Conservation (phyloP, 2,329 filamentous ascomycete genomes). For the Drechslera avenae region DNA sequence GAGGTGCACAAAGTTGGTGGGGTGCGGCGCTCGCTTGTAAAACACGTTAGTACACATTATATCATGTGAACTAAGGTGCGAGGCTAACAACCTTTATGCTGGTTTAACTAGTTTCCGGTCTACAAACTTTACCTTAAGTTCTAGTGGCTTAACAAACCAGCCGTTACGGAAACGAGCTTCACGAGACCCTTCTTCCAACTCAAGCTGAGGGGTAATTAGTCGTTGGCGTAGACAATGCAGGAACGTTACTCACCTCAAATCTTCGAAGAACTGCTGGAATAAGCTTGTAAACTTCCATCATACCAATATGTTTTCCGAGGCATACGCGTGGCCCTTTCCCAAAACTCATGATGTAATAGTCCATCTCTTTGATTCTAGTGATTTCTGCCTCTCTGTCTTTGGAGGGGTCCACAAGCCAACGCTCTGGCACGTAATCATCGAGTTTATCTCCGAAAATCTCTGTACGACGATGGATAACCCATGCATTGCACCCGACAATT, state of each 20-base stretch:
- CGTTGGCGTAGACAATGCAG: no score
- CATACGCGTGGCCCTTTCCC: slow-evolving; percentile 21
- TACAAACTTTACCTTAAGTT: no score
- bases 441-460: slow-evolving; percentile 15
- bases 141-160: no score
- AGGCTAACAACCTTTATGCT: no score
- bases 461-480: slow-evolving; percentile 17
- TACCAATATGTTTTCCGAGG: slow-evolving; percentile 25
- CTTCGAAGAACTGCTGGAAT: slow-evolving; percentile 17
- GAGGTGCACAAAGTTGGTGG: neutral
- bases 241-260: slow-evolving; percentile 15
- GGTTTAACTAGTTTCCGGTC: no score
- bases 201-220: no score
- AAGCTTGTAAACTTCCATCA: slow-evolving; percentile 26
- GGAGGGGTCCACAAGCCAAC: slow-evolving; percentile 18
- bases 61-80: no score
- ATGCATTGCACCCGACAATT: slow-evolving; percentile 20
- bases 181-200: no score
- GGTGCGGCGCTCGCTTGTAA: neutral
- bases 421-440: slow-evolving; percentile 19
- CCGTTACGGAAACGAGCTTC: no score
- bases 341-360: slow-evolving; percentile 26
- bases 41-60: neutral
- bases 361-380: slow-evolving; percentile 30
- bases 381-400: slow-evolving; percentile 12